Evolutionary conservation across 2,329 filamentous ascomycete genomes (phyloP).

Genomic region (Madurella mycetomatis): DNA sequence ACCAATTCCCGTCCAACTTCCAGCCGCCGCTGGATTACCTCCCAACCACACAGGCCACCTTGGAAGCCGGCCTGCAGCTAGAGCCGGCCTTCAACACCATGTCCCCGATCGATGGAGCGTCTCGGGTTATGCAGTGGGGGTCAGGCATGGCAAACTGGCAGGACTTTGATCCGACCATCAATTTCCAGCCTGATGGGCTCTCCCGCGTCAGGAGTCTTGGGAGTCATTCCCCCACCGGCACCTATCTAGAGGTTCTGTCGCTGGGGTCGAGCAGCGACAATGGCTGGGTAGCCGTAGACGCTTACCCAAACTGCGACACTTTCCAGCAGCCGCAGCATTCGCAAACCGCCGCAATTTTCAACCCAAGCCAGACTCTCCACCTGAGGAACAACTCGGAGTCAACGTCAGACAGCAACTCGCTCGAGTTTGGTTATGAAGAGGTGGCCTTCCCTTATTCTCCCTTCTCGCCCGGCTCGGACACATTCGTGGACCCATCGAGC

Average conservation of each 20-base stretch:
- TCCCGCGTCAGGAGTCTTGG: constrained; percentile 43
- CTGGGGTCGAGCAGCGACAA: constrained; percentile 77
- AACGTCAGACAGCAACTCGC: constrained; percentile 61
- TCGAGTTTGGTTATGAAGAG: constrained; percentile 77
- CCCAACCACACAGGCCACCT: constrained; percentile 58
- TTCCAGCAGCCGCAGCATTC: constrained; percentile 52
- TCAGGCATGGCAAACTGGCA: constrained; percentile 70
- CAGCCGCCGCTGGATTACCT: constrained; percentile 58
- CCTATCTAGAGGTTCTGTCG: constrained; percentile 81
- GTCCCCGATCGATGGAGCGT: constrained; percentile 51
- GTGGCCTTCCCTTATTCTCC: constrained; percentile 69
- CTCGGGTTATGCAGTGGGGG: constrained; percentile 57
- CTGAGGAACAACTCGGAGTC: constrained; percentile 83
- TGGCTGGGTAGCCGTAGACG: constrained; percentile 79
- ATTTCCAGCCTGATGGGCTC: constrained; percentile 39
- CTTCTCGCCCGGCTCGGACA: constrained; percentile 78
- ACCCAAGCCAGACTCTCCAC: constrained; percentile 86
- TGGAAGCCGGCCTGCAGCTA: constrained; percentile 58
- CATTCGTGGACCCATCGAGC: constrained; percentile 56
- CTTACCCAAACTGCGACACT: constrained; percentile 67
- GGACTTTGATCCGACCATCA: constrained; percentile 67
- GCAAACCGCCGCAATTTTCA: constrained; percentile 71
- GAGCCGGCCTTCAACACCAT: constrained; percentile 59
- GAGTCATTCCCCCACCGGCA: constrained; percentile 69
- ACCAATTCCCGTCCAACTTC: constrained; percentile 47